Evolutionary conservation across 257 asterid species (phyloP), one percentile per base, ranked within the genome.

Genomic region (Solanum verrucosum): DNA sequence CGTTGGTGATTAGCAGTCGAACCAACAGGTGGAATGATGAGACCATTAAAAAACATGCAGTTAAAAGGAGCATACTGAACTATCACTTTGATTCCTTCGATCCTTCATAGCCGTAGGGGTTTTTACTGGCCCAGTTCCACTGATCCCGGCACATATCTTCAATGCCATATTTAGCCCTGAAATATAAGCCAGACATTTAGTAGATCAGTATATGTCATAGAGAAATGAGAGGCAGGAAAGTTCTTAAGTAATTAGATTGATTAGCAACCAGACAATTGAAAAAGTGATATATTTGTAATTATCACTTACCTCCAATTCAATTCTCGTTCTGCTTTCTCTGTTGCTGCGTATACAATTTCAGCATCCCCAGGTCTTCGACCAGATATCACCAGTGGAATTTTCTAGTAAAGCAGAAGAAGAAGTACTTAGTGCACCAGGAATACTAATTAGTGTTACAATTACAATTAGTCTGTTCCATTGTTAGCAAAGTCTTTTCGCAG

Each of bases 41-140:
- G 68, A 27, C 27, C 42, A 46, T 16, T n/a, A 81, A 81, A 81
- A 16, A 18, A 46, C 38, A 44, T 8, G 85, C 68, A 81, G 70
- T 82, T 82, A 49, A 82, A 29, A 82, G 42, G 44, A 82, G 68
- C 60, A 21, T 18, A 29, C 44, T 49, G 70, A 37, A 82, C 20
- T 5, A 65, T 82, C 67, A 82, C 44, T 82, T 29, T 82, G 86
- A 82, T 52, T 82, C 86, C 37, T 49, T 38, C 34, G 92, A 74
- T 52, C 86, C 83, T 33, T 49, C 92, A 87, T 97, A 97, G 68
- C 99, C 99, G n/a, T 92, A 96, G 4, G 99, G 99, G 89, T 97
- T 97, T 93, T 96, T 94, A 97, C 98, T 93, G 20, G 99, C 98
- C 99, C 99, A 97, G 90, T 96, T 97, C 99, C 99, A 97, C 86